Base-by-base conservation (phyloP, 176 grass and related monocot species). In the Oryza rufipogon region DNA sequence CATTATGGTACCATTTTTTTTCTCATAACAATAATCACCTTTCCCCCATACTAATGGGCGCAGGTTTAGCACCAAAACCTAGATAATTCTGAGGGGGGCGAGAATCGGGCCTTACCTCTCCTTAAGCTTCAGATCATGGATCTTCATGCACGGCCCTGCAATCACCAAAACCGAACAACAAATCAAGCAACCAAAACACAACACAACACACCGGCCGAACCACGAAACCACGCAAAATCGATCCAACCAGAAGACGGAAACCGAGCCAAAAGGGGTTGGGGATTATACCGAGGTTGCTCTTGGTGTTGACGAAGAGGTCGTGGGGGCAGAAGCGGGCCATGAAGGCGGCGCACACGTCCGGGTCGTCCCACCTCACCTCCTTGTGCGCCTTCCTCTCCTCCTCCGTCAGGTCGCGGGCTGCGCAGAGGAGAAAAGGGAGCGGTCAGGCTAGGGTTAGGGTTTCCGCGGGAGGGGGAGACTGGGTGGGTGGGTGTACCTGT, bases 121-220 rank as follows among this genome's bases (percentile, higher is more conserved):
- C 82, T 98, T 98, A 63, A 98, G 96, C 68, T 95, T 98, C 52
- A n/a, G 86, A 87, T 98, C 96, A 83, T 98, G 96, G 71, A 98
- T 93, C 89, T 91, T 95, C 25, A 64, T 85, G 78, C 96, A 98
- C 56, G 85, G 76, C 22, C 96, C 96, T 98, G 81, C 70, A 39
- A 88, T n/a, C 16, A 81, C 16, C 42, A 65, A 65, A 79, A 78
- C 5, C 26, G 2, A 71, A 77, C 11, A 39, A 36, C 22, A 38
- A 38, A 38, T 54, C 60, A 70, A 70, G 64, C 72, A 86, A 66
- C 22, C 33, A 45, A 80, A 77, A 70, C 19, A 26, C 54, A 77
- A 66, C 19, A 26, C 54, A 80, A 70, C 19, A 70, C 19, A 34
- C 86, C 8, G 39, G 7, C 14, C 7, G 17, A 56, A 20, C 19